Base-by-base conservation (phyloP, 495 filamentous ascomycete genomes). In the Penicillium diatomitis region DNA sequence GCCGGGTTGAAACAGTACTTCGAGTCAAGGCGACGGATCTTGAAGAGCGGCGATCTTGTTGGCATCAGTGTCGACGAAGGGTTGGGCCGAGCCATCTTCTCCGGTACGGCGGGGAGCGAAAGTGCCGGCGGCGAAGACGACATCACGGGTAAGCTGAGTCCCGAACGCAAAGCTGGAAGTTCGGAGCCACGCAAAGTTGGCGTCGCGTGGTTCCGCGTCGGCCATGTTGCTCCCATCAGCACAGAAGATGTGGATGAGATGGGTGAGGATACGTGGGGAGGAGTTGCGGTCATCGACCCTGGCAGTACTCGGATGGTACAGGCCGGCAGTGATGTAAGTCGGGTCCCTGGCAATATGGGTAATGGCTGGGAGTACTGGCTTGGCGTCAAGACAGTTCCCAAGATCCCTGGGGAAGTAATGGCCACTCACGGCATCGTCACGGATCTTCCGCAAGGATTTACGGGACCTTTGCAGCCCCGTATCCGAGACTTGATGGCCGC, bases 281-380 rank as follows among this genome's bases (percentile, higher is more conserved):
- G 82, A n/a, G 80, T 87, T 5, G 84, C 85, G 28, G 81, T 82
- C 30, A 84, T 97, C 40, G 89, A 96, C 59, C 84, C 88, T 6
- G 77, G 82, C 11, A 84, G 77, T 41, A 95, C 92, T 6, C 82
- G 87, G 38, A 88, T 97, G 78, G 84, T 85, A 7, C 87, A 94
- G 60, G 85, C 87, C 39, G 90, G 91, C 3, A 90, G 83, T 46
- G 86, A 85, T 49, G 82, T 84, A 37, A 82, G 84, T 55, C 83
- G 83, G 44, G 64, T 94, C 1, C 91, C 91, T 0, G 79, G 85
- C 6, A 80, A 83, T 1, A 74, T 83, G 36, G 75, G 75, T 33
- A 94, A 77, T 54, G 78, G 80, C 3, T 96, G 91, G 90, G 81
- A 84, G 52, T 90, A 88, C 53, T 96, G 95, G 67, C 74, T 95